Conservation (phyloP, 2,329 filamentous ascomycete species). For the Curvularia sp. region DNA sequence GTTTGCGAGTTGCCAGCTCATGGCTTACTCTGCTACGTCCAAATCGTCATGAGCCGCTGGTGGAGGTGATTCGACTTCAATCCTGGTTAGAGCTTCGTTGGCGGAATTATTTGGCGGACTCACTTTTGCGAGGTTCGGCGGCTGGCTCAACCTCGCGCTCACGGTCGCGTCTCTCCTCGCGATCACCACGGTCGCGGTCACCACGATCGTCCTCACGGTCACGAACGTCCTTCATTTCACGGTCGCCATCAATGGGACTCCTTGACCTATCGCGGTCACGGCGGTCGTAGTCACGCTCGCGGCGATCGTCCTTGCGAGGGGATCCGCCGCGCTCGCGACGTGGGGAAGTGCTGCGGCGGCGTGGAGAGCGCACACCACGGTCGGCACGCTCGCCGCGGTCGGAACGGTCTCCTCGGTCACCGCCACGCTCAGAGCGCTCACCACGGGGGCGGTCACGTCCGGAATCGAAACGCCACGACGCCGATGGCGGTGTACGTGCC, state of each 20-base stretch:
- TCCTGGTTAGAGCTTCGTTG: slow-evolving; percentile 38
- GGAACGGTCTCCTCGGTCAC: slow-evolving; percentile 64
- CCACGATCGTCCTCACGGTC: slow-evolving; percentile 70
- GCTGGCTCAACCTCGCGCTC: slow-evolving; percentile 73
- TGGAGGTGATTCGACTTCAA: slow-evolving; percentile 74
- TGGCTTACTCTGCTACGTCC: slow-evolving; percentile 80
- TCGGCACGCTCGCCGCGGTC: slow-evolving; percentile 69
- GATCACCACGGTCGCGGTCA: slow-evolving; percentile 56
- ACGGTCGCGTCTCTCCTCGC: slow-evolving; percentile 59
- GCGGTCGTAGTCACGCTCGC: slow-evolving; percentile 71
- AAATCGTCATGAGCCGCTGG: slow-evolving; percentile 85
- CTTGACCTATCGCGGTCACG: slow-evolving; percentile 79
- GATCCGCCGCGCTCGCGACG: slow-evolving; percentile 69
- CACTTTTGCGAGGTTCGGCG: slow-evolving; percentile 90
- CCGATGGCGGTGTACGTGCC: slow-evolving; percentile 96
- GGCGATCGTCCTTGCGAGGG: slow-evolving; percentile 74
- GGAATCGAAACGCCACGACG: slow-evolving; percentile 97
- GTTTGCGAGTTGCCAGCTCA: slow-evolving; percentile 22
- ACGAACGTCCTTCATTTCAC: slow-evolving; percentile 56
- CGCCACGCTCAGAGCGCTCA: slow-evolving; percentile 69
- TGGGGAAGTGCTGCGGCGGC: slow-evolving; percentile 58
- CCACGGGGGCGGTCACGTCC: slow-evolving; percentile 57
- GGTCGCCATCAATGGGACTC: slow-evolving; percentile 61
- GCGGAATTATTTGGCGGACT: slow-evolving; percentile 28
- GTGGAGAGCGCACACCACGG: slow-evolving; percentile 71